Percentiles rank a stretch among this genome's conserved stretches.
Evolutionary conservation across 148 eudicot species (phyloP).

Genomic region (Nepenthes mirabilis): DNA sequence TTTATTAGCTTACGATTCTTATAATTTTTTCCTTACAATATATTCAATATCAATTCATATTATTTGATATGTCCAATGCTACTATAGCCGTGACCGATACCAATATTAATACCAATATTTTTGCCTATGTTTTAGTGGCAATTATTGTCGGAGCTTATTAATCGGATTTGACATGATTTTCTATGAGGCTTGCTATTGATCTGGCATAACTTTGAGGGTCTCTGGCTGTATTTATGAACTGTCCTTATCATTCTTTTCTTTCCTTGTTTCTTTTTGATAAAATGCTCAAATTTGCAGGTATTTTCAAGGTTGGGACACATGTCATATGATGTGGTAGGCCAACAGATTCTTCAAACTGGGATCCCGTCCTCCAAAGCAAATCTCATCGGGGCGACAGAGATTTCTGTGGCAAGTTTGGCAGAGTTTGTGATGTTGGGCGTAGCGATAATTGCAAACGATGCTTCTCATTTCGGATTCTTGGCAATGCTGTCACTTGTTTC

Average conservation of each 20-base stretch:
- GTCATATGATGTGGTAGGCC: slow-evolving; percentile 87
- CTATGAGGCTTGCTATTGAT: neutral
- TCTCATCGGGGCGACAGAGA: slow-evolving; percentile 84
- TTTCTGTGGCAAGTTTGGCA: slow-evolving; percentile 82
- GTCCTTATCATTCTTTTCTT: neutral
- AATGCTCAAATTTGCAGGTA: slow-evolving; percentile 26
- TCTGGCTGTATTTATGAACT: neutral
- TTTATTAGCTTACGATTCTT: too few species aligned
- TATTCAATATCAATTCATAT: too few species aligned
- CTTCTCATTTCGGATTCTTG: slow-evolving; percentile 71
- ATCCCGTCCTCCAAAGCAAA: slow-evolving; percentile 91
- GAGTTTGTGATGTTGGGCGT: slow-evolving; percentile 83
- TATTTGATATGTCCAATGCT: too few species aligned
- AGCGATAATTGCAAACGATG: slow-evolving; percentile 77
- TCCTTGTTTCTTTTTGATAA: neutral
- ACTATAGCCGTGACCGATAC: too few species aligned
- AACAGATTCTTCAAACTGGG: slow-evolving; percentile 94
- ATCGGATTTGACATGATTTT: neutral
- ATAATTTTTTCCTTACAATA: too few species aligned
- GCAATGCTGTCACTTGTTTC: slow-evolving; percentile 71
- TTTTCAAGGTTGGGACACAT: slow-evolving; percentile 88
- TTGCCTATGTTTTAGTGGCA: too few species aligned
- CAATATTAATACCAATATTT: too few species aligned
- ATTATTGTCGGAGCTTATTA: neutral
- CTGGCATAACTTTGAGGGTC: neutral